Conservation (phyloP, 2,329 filamentous ascomycete species). For the Colletotrichum neosansevieriae region DNA sequence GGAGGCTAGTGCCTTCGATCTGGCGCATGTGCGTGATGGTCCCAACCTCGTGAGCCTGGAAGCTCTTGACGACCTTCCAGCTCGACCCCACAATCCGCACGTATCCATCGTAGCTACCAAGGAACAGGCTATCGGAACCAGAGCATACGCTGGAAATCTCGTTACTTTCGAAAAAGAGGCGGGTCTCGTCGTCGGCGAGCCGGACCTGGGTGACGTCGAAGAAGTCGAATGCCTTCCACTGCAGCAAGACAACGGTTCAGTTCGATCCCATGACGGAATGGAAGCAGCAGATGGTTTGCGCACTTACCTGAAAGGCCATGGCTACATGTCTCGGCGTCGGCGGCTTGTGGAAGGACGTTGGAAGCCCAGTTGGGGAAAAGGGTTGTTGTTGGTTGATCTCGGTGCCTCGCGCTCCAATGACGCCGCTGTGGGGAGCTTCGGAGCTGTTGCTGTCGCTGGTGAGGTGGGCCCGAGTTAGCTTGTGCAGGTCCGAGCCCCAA, state of each 20-base stretch:
- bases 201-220: conserved; percentile 93
- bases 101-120: conserved; percentile 86
- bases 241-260: conserved; percentile 30
- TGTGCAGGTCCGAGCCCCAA: neutral
- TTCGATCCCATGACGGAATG: neutral
- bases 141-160: conserved; percentile 87
- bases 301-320: conserved; percentile 41
- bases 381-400: conserved; percentile 32
- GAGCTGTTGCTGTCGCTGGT: conserved; percentile 31
- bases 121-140: conserved; percentile 88
- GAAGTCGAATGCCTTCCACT: conserved; percentile 99
- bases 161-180: conserved; percentile 82
- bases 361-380: neutral
- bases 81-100: conserved; percentile 88
- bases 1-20: conserved; percentile 84
- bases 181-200: conserved; percentile 82
- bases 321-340: conserved; percentile 39
- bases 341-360: neutral
- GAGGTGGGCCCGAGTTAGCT: neutral
- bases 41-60: conserved; percentile 85
- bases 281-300: neutral
- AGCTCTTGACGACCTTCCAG: conserved; percentile 89
- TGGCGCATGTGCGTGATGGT: conserved; percentile 93
- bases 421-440: conserved; percentile 44
- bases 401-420: conserved; percentile 43